Percentiles rank a stretch among this genome's conserved stretches.
These are phyloP conservation scores for Paramecium bursaria DNA, from an alignment of 73 alveolate genomes.

Conservation along the genomic window DNA sequence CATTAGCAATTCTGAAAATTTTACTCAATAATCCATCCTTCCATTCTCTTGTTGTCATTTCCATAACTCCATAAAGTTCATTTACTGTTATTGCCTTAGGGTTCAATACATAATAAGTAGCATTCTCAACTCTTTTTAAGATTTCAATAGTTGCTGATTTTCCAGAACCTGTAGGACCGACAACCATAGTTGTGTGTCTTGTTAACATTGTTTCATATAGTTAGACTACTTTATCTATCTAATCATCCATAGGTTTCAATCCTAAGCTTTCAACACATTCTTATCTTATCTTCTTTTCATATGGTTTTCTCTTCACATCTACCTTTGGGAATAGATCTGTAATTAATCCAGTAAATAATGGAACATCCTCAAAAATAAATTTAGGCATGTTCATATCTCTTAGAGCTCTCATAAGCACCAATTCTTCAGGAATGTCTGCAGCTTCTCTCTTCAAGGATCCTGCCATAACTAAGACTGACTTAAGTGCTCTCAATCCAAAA, in stretches of 20 bases:
- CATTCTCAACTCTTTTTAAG: constrained; percentile 83
- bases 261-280: constrained; percentile 82
- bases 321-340: constrained; percentile 99
- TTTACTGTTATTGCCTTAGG: constrained; percentile 90
- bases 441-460: constrained; percentile 97
- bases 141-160: constrained; percentile 93
- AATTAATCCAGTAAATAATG: constrained; percentile 94
- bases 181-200: constrained; percentile 87
- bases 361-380: constrained; percentile 98
- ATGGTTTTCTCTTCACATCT: constrained; percentile 90
- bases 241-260: constrained; percentile 80
- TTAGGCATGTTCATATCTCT: constrained; percentile 99
- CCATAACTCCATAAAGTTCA: constrained; percentile 79
- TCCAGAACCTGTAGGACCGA: constrained; percentile 99
- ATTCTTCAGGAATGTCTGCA: constrained; percentile 95
- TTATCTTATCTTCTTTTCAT: constrained; percentile 89
- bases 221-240: constrained; percentile 96
- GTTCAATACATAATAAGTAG: constrained; percentile 76
- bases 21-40: constrained; percentile 86
- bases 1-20: constrained; percentile 69
- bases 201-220: constrained; percentile 99
- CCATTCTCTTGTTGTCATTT: constrained; percentile 95
- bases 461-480: constrained; percentile 98
- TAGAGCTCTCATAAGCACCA: constrained; percentile 99
- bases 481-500: constrained; percentile 98